phyloP scores from a whole-genome alignment of 2,329 filamentous ascomycete genomes.

The Geosmithia morbida region DNA sequence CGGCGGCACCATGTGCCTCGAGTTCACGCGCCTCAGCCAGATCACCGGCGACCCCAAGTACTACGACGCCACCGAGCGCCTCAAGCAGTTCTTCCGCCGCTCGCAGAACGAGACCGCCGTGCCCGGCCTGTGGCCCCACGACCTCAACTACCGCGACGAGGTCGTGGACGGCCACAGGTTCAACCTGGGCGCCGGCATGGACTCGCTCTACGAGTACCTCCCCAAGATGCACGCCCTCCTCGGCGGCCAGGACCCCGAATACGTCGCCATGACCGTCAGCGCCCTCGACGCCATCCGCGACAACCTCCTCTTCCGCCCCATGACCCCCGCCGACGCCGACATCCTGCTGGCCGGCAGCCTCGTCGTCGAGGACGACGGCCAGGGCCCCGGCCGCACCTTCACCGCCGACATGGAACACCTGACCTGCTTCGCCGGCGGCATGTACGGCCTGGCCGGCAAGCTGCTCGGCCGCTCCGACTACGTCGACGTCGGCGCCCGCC shows the following conservation, averaged over 20 bases:
- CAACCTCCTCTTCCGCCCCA: slow-evolving; percentile 53
- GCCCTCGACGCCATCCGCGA: slow-evolving; percentile 47
- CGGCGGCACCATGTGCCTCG: slow-evolving; percentile 54
- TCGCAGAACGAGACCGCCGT: slow-evolving; percentile 52
- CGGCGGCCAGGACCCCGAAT: slow-evolving; percentile 48
- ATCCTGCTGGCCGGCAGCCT: slow-evolving; percentile 42
- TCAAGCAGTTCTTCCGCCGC: slow-evolving; percentile 52
- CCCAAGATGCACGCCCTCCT: slow-evolving; percentile 47
- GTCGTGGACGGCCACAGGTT: slow-evolving; percentile 16
- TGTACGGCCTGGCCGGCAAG: slow-evolving; percentile 52
- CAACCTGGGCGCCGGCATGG: slow-evolving; percentile 28
- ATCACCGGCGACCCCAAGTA: slow-evolving; percentile 59
- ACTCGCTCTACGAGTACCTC: slow-evolving; percentile 44
- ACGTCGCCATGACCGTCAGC: slow-evolving; percentile 48
- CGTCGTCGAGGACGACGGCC: slow-evolving; percentile 6
- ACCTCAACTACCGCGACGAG: slow-evolving; percentile 45
- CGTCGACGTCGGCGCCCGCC: slow-evolving; percentile 28
- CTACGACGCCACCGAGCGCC: slow-evolving; percentile 61
- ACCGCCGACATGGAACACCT: slow-evolving; percentile 38
- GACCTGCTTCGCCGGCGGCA: slow-evolving; percentile 56
- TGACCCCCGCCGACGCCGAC: slow-evolving; percentile 42
- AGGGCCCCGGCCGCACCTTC: slow-evolving; percentile 13
- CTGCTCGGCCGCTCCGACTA: slow-evolving; percentile 36
- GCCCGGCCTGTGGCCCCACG: slow-evolving; percentile 59
- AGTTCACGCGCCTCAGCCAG: slow-evolving; percentile 63